These are phyloP conservation scores for Aspergillaceae sp. DNA, from an alignment of 2,329 filamentous ascomycete species.

Conservation along the genomic window DNA sequence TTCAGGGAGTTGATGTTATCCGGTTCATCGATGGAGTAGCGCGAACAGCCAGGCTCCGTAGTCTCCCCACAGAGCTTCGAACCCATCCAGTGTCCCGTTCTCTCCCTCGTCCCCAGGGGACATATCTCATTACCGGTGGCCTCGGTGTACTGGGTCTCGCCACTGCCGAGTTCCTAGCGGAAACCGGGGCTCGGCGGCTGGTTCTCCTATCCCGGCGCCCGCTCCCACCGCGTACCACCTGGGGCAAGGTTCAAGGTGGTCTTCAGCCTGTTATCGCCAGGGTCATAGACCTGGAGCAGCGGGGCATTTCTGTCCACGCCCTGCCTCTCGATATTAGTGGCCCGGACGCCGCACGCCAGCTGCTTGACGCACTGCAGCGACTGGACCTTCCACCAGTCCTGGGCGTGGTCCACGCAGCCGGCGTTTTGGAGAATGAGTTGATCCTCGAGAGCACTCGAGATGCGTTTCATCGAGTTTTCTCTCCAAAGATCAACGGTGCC, in stretches of 20 bases:
- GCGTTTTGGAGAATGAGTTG: slow-evolving; percentile 31
- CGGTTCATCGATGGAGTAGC: slow-evolving; percentile 33
- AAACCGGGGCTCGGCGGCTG: slow-evolving; percentile 36
- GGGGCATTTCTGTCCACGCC: slow-evolving; percentile 22
- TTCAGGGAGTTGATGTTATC: slow-evolving; percentile 30
- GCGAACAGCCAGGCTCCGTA: slow-evolving; percentile 23
- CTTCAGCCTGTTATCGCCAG: slow-evolving; percentile 10
- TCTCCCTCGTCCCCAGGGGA: slow-evolving; percentile 18
- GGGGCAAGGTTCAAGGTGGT: slow-evolving; percentile 10
- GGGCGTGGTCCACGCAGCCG: slow-evolving; percentile 37
- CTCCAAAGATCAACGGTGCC: slow-evolving; percentile 28
- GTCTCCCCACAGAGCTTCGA: slow-evolving; percentile 2
- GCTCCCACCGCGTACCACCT: slow-evolving; percentile 27
- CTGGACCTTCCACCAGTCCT: slow-evolving; percentile 32
- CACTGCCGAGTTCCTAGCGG: slow-evolving; percentile 28
- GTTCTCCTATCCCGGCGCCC: slow-evolving; percentile 32
- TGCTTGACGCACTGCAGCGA: slow-evolving; percentile 19
- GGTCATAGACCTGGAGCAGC: slow-evolving; percentile 24
- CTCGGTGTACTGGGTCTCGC: slow-evolving; percentile 35
- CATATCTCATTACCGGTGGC: slow-evolving; percentile 38
- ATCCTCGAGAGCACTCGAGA: slow-evolving; percentile 21
- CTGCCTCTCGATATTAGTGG: slow-evolving; percentile 30
- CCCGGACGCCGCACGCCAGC: slow-evolving; percentile 11
- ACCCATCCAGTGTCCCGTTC: slow-evolving; percentile 14
- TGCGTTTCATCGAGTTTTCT: slow-evolving; percentile 19